Percentiles rank a stretch among this genome's conserved stretches.
These are phyloP conservation scores for Pedinophyceae sp. DNA, from an alignment of 139 green algal genomes.

Conservation along the genomic window DNA sequence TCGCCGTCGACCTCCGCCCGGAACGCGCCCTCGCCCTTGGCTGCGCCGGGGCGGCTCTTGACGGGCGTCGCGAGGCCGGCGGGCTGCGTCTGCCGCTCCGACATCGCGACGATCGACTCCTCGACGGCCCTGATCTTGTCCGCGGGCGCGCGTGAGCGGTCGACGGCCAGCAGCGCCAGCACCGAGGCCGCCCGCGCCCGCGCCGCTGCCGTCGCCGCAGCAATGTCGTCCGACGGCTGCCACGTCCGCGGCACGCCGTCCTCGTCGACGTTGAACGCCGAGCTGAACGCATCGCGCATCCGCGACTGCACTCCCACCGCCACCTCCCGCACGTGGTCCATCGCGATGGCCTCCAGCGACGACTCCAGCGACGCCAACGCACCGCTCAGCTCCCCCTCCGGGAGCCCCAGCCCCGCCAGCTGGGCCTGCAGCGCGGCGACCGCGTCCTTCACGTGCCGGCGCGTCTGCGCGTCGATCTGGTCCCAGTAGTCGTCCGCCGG, in stretches of 20 bases:
- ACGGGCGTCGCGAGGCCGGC: too few relatives aligned
- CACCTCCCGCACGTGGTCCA: not conserved
- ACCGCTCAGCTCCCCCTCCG: not conserved
- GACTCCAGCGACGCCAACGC: not conserved
- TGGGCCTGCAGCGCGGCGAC: not conserved
- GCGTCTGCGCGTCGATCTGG: too few relatives aligned
- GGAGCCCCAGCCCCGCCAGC: not conserved
- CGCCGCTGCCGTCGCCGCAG: slow-evolving; percentile 15
- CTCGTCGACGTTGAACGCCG: slow-evolving; percentile 55
- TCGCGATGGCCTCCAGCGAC: not conserved
- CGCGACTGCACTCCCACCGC: too few relatives aligned
- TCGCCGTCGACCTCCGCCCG: not conserved
- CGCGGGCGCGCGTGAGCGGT: slow-evolving; percentile 2
- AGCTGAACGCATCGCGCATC: too few relatives aligned
- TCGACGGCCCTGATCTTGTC: not conserved
- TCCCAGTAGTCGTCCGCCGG: too few relatives aligned
- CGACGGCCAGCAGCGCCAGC: slow-evolving; percentile 43
- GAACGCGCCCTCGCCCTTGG: too few relatives aligned
- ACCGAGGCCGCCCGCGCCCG: slow-evolving; percentile 40
- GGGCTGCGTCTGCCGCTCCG: too few relatives aligned
- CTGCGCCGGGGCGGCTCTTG: too few relatives aligned
- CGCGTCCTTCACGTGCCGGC: too few relatives aligned
- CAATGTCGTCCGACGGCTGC: slow-evolving; percentile 50
- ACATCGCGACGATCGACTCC: not conserved
- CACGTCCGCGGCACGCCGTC: slow-evolving; percentile 51